Evolutionary conservation across 2,329 filamentous ascomycete species (phyloP).

Genomic region (Colletotrichum sojae): DNA sequence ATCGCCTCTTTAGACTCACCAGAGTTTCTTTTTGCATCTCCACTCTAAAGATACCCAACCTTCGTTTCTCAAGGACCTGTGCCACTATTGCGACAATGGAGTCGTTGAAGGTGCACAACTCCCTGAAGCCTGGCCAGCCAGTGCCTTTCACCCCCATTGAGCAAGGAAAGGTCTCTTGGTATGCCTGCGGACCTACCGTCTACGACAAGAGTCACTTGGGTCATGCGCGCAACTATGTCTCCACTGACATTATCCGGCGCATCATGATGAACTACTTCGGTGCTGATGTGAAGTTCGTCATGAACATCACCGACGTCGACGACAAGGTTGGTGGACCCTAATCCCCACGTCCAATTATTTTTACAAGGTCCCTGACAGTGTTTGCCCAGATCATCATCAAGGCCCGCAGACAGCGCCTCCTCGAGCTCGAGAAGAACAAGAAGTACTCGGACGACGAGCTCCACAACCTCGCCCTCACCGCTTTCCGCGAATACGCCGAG

Average conservation of each 20-base stretch:
- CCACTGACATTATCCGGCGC: conserved; percentile 88
- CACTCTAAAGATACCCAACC: conserved; percentile 42
- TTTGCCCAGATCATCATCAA: conserved; percentile 67
- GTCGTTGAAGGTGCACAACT: conserved; percentile 83
- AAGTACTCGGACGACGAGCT: conserved; percentile 63
- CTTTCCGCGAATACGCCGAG: conserved; percentile 70
- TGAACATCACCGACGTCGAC: conserved; percentile 92
- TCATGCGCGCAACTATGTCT: conserved; percentile 92
- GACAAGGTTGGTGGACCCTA: conserved; percentile 68
- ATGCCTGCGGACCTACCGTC: conserved; percentile 89
- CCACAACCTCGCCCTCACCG: conserved; percentile 62
- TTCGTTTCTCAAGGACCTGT: conserved; percentile 51
- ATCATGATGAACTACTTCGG: conserved; percentile 88
- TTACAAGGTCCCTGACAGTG: neutral
- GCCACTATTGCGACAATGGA: conserved; percentile 60
- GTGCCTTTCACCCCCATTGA: conserved; percentile 82
- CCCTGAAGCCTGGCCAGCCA: conserved; percentile 79
- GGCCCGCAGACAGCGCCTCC: conserved; percentile 83
- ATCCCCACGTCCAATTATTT: fast-evolving
- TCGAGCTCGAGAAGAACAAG: conserved; percentile 85
- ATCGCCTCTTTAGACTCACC: conserved; percentile 47
- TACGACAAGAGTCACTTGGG: conserved; percentile 87
- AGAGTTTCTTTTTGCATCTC: conserved; percentile 48
- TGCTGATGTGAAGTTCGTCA: conserved; percentile 87
- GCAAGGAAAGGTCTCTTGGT: conserved; percentile 82